Evolutionary conservation across 495 filamentous ascomycete species (phyloP).

Genomic region (Ascodesmis nigricans): DNA sequence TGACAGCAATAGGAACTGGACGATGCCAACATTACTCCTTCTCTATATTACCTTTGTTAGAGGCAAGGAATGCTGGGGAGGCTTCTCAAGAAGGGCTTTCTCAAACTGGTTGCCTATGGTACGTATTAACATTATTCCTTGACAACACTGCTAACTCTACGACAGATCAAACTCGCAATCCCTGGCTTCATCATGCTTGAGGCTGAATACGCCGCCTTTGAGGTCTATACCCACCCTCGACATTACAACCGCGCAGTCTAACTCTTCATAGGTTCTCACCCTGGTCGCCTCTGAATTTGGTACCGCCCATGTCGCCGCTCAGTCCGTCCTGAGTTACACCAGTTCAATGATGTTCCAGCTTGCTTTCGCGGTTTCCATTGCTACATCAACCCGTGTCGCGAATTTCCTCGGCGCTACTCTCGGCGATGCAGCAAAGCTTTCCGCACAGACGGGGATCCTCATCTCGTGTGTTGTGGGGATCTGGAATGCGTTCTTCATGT

Average conservation of each 20-base stretch:
- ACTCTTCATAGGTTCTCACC: conserved; percentile 39
- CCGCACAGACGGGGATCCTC: conserved; percentile 35
- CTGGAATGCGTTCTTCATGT: conserved; percentile 51
- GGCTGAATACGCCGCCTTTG: conserved; percentile 73
- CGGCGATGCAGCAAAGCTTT: conserved; percentile 44
- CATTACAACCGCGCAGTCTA: no score
- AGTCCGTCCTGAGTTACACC: conserved; percentile 35
- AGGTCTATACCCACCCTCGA: no score
- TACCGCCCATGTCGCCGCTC: conserved; percentile 42
- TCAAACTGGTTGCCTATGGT: conserved; percentile 42
- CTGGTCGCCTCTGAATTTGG: conserved; percentile 49
- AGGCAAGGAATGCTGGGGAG: conserved; percentile 72
- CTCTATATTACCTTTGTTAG: conserved; percentile 52
- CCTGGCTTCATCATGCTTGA: conserved; percentile 82
- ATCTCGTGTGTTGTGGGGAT: conserved; percentile 45
- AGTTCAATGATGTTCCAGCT: conserved; percentile 37
- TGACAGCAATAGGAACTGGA: conserved; percentile 29
- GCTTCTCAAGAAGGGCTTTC: conserved; percentile 45
- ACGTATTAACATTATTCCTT: conserved; percentile 1
- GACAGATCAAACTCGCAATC: conserved; percentile 55
- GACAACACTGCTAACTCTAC: conserved; percentile 27
- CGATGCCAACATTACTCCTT: conserved; percentile 56
- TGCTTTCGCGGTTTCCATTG: conserved; percentile 39
- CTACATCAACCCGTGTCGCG: conserved; percentile 39
- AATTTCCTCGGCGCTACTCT: conserved; percentile 48